Conservation (phyloP, 805 yeast species). For the Jamesozyma piceae region DNA sequence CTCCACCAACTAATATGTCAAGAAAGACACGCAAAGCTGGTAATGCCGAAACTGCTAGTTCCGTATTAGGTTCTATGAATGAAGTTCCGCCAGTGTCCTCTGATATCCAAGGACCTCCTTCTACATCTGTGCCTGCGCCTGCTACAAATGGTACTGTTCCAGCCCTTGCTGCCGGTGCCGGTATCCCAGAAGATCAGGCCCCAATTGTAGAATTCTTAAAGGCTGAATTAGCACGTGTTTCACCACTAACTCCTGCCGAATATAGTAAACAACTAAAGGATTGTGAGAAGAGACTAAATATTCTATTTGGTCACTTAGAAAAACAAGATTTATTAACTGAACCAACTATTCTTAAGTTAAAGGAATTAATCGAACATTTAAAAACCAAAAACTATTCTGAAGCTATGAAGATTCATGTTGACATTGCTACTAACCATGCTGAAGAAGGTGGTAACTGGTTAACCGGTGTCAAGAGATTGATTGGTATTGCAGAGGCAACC, state of each 20-base stretch:
- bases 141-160: slow-evolving; percentile 7
- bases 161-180: slow-evolving; percentile 21
- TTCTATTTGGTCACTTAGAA: slow-evolving; percentile 70
- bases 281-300: slow-evolving; percentile 70
- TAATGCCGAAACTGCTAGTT: slow-evolving; percentile 18
- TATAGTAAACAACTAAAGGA: slow-evolving; percentile 66
- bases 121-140: slow-evolving; percentile 2
- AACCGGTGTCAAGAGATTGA: slow-evolving; percentile 80
- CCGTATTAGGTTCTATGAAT: slow-evolving; percentile 15
- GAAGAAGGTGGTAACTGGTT: slow-evolving; percentile 87
- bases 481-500: slow-evolving; percentile 58
- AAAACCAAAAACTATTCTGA: slow-evolving; percentile 43
- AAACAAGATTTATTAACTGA: slow-evolving; percentile 55
- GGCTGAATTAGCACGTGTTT: slow-evolving; percentile 47
- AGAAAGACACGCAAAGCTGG: slow-evolving; percentile 16
- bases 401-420: slow-evolving; percentile 49
- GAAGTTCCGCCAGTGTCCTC: background rate
- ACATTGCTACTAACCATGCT: slow-evolving; percentile 53
- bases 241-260: slow-evolving; percentile 67
- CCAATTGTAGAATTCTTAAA: slow-evolving; percentile 53
- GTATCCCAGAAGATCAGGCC: slow-evolving; percentile 45
- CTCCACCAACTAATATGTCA: slow-evolving; percentile 26
- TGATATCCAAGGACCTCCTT: background rate
- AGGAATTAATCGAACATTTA: slow-evolving; percentile 42
- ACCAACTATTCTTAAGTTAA: slow-evolving; percentile 47